These are phyloP conservation scores for Calvatia gigantea DNA, from an alignment of 768 basidiomycete species.

Conservation along the genomic window DNA sequence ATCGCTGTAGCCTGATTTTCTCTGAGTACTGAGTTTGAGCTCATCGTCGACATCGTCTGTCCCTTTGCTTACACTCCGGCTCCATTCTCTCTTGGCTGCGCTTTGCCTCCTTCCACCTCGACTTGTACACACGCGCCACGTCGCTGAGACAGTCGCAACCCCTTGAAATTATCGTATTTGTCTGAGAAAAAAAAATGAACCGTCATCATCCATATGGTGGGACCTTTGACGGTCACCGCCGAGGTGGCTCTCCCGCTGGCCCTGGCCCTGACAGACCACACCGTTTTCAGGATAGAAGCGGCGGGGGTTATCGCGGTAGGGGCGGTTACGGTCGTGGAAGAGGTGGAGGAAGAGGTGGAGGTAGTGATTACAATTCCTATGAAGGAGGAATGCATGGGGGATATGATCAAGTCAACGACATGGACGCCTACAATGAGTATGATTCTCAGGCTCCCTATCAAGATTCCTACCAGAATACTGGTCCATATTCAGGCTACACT, in stretches of 20 bases:
- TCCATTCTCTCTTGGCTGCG: slow-evolving; percentile 1
- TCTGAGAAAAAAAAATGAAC: slow-evolving; percentile 57
- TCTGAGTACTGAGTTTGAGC: slow-evolving; percentile 26
- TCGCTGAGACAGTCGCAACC: slow-evolving; percentile 24
- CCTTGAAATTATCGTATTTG: slow-evolving; percentile 18
- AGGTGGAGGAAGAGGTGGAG: slow-evolving; percentile 44
- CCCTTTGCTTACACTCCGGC: slow-evolving; percentile 11
- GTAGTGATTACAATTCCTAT: slow-evolving; percentile 48
- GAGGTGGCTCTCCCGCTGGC: slow-evolving; percentile 62
- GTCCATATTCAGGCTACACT: slow-evolving; percentile 50
- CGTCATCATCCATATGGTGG: slow-evolving; percentile 86
- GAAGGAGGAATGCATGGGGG: slow-evolving; percentile 31
- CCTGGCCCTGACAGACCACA: slow-evolving; percentile 74
- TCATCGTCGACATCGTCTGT: slow-evolving; percentile 6
- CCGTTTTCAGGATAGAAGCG: slow-evolving; percentile 57
- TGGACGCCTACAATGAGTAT: slow-evolving; percentile 70
- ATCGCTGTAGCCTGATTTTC: slow-evolving; percentile 13
- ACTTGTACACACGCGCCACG: slow-evolving; percentile 23
- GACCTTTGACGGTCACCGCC: slow-evolving; percentile 54
- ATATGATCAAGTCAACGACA: slow-evolving; percentile 55
- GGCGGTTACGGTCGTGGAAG: slow-evolving; percentile 56
- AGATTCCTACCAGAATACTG: slow-evolving; percentile 62
- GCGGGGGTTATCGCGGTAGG: slow-evolving; percentile 43
- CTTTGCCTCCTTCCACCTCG: slow-evolving; percentile 12
- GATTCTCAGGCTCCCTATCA: slow-evolving; percentile 48